Evolutionary conservation across 805 yeast species (phyloP).

Genomic region (Ogataea salicorniae): DNA sequence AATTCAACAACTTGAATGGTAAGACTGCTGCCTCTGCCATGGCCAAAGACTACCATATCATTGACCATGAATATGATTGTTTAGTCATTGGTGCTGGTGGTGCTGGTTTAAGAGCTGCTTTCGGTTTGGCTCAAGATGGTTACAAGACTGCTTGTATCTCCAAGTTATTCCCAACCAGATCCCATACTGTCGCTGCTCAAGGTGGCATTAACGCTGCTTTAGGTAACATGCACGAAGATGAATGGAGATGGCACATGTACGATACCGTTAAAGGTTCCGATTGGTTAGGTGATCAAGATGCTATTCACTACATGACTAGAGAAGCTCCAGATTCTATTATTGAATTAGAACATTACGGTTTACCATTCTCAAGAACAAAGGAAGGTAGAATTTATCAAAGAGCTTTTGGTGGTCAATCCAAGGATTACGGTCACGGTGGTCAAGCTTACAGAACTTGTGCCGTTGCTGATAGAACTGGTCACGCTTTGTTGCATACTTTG

Average conservation of each 20-base stretch:
- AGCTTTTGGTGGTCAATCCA: conserved; percentile 98
- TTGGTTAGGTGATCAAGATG: conserved; percentile 99
- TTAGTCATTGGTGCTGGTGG: conserved; percentile 99
- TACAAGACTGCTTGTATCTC: conserved; percentile 96
- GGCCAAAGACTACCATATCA: conserved; percentile 75
- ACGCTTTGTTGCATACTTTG: conserved; percentile 89
- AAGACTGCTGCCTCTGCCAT: conserved; percentile 49
- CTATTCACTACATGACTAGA: conserved; percentile 97
- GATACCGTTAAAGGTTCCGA: conserved; percentile 99
- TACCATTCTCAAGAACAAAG: conserved; percentile 95
- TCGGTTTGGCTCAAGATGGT: conserved; percentile 95
- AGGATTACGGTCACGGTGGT: conserved; percentile 95
- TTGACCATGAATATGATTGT: conserved; percentile 98
- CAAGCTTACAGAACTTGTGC: conserved; percentile 99
- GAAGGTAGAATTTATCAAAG: conserved; percentile 97
- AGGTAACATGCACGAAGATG: conserved; percentile 97
- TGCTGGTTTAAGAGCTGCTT: conserved; percentile 98
- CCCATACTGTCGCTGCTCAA: conserved; percentile 98
- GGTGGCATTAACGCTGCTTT: conserved; percentile 99
- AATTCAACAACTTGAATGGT: conserved; percentile 40
- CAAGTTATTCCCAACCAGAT: conserved; percentile 95
- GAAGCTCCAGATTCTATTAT: conserved; percentile 96
- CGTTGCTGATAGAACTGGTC: conserved; percentile 99
- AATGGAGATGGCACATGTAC: conserved; percentile 99
- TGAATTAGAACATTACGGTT: conserved; percentile 97